Conservation (phyloP, 2,329 filamentous ascomycete species). For the Pseudocercospora musae region DNA sequence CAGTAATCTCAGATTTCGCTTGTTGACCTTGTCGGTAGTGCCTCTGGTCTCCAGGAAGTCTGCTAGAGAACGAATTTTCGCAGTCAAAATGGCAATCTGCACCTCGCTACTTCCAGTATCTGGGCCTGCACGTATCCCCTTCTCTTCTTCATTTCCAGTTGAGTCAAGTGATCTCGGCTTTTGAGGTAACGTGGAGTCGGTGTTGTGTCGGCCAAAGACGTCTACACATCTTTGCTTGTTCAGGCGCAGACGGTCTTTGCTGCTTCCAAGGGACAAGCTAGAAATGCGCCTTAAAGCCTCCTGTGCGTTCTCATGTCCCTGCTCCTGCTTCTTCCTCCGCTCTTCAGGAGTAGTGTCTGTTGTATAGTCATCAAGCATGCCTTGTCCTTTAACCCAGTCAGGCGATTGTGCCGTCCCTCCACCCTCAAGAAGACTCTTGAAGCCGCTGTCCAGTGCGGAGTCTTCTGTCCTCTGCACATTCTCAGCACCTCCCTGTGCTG, state of each 20-base stretch:
- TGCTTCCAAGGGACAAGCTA: constrained; percentile 70
- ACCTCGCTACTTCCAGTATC: constrained; percentile 96
- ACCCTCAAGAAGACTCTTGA: neutral
- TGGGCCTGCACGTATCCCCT: constrained; percentile 68
- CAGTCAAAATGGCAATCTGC: constrained; percentile 92
- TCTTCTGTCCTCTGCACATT: neutral
- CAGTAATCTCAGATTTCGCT: constrained; percentile 79
- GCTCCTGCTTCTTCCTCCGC: constrained; percentile 39
- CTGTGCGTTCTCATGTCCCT: constrained; percentile 57
- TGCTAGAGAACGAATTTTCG: constrained; percentile 82
- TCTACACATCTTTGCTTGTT: constrained; percentile 84
- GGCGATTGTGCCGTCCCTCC: neutral
- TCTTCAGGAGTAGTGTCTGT: constrained; percentile 43
- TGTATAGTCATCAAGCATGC: constrained; percentile 8
- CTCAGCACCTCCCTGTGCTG: neutral
- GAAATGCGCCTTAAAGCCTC: constrained; percentile 79
- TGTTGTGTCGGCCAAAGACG: constrained; percentile 86
- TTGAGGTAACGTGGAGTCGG: constrained; percentile 66
- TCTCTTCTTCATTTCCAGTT: constrained; percentile 34
- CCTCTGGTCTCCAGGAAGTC: constrained; percentile 67
- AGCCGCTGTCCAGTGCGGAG: neutral
- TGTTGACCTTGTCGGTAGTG: constrained; percentile 89
- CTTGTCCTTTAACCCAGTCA: constrained; percentile 8
- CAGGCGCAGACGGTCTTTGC: constrained; percentile 72
- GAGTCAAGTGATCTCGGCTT: constrained; percentile 42